Conservation (phyloP, 495 filamentous ascomycete species). For the Xylaria grammica region DNA sequence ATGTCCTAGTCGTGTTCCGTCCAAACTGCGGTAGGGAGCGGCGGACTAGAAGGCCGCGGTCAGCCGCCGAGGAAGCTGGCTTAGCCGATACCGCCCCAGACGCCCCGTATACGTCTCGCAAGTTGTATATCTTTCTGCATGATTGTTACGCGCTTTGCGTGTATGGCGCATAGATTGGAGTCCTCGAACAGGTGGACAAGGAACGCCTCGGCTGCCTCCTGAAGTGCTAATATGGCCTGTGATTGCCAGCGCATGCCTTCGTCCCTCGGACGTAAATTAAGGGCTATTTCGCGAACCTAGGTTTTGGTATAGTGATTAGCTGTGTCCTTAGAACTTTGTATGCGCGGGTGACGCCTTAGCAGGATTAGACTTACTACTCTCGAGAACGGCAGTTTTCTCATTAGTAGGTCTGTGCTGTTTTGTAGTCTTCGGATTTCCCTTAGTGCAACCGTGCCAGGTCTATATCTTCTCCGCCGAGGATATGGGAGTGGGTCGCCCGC, state of each 20-base stretch:
- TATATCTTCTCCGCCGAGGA: constrained; percentile 71
- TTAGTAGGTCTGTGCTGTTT: constrained; percentile 76
- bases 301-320: constrained; percentile 22
- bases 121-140: constrained; percentile 98
- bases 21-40: background rate
- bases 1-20: background rate
- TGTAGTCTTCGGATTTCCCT: constrained; percentile 89
- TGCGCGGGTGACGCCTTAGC: constrained; percentile 4
- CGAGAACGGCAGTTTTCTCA: constrained; percentile 84
- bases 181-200: constrained; percentile 95
- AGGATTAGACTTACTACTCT: constrained; percentile 65
- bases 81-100: constrained; percentile 58
- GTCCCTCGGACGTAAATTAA: constrained; percentile 54
- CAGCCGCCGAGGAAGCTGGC: background rate
- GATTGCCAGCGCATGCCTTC: constrained; percentile 86
- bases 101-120: constrained; percentile 76
- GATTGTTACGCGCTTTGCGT: constrained; percentile 95
- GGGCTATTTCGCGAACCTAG: constrained; percentile 83
- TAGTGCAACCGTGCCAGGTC: constrained; percentile 82
- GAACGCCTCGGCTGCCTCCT: constrained; percentile 92
- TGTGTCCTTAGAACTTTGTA: background rate
- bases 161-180: constrained; percentile 91
- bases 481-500: constrained; percentile 75
- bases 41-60: background rate
- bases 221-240: constrained; percentile 85